These are phyloP conservation scores for Dinochytrium kinnereticum DNA, from an alignment of 371 early-diverging fungal species.

Conservation along the genomic window DNA sequence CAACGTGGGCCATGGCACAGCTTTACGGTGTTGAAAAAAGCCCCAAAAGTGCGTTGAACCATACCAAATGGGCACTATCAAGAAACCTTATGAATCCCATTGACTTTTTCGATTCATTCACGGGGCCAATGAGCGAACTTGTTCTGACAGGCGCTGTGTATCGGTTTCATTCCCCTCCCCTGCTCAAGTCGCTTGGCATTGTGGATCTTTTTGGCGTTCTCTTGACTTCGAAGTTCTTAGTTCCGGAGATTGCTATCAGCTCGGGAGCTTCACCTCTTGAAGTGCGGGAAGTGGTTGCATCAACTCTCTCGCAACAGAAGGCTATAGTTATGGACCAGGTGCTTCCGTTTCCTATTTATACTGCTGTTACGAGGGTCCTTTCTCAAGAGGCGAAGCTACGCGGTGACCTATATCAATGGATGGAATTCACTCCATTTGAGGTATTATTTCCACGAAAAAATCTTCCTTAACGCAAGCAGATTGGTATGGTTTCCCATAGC, in stretches of 20 bases:
- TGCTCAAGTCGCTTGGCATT: neutral
- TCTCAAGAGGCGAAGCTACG: neutral
- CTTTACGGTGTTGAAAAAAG: conserved; percentile 20
- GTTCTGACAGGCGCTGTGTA: conserved; percentile 15
- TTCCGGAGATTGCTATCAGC: conserved; percentile 13
- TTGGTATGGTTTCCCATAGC: conserved; percentile 8
- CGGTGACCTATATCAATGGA: conserved; percentile 38
- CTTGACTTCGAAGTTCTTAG: conserved; percentile 33
- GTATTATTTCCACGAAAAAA: conserved; percentile 7
- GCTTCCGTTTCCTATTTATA: conserved; percentile 41
- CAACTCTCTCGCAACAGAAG: conserved; percentile 30
- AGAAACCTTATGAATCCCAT: conserved; percentile 21
- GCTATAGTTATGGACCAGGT: conserved; percentile 2
- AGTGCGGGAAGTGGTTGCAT: neutral
- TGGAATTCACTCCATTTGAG: conserved; percentile 44
- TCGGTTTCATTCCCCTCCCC: conserved; percentile 4
- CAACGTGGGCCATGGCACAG: conserved; percentile 36
- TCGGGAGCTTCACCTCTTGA: neutral
- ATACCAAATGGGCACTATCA: conserved; percentile 5
- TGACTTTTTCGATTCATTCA: conserved; percentile 21
- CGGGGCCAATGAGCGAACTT: conserved; percentile 5
- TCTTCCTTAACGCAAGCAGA: neutral
- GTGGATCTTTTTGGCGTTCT: conserved; percentile 43
- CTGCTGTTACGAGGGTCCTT: conserved; percentile 29
- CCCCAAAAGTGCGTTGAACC: neutral